phyloP scores from a whole-genome alignment of 2,329 filamentous ascomycete species.

The Aspergillus luchuensis region DNA sequence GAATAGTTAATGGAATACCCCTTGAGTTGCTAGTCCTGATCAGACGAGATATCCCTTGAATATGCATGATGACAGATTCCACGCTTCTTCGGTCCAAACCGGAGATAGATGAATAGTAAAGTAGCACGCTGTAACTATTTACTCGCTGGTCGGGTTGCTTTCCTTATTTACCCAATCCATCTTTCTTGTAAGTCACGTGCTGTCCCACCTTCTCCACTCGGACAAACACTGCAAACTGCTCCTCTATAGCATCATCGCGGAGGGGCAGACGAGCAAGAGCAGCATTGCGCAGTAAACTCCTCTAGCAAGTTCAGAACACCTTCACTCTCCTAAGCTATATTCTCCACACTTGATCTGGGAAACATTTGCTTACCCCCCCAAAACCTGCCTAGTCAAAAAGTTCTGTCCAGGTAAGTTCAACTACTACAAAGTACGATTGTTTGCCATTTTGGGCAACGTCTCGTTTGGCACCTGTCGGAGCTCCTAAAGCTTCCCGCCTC shows the following conservation, averaged over 20 bases:
- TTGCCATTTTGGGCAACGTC: background rate
- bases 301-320: background rate
- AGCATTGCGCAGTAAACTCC: background rate
- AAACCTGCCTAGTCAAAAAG: too few species aligned
- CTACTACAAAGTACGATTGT: background rate
- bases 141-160: background rate
- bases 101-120: background rate
- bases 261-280: slow-evolving; percentile 16
- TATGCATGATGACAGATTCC: too few species aligned
- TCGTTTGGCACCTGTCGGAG: background rate
- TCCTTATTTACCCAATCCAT: background rate
- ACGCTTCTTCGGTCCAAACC: too few species aligned
- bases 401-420: background rate
- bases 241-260: slow-evolving; percentile 22
- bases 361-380: background rate
- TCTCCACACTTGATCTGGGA: background rate
- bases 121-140: too few species aligned
- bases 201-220: background rate
- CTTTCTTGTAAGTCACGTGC: slow-evolving; percentile 6
- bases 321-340: background rate
- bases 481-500: background rate
- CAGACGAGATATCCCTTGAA: too few species aligned
- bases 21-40: too few species aligned
- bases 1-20: too few species aligned
- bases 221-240: slow-evolving; percentile 30